Evolutionary conservation across 1,284 basidiomycete species (phyloP), one percentile per base, ranked within the genome.

Genomic region (Papiliotrema nemorosa): DNA sequence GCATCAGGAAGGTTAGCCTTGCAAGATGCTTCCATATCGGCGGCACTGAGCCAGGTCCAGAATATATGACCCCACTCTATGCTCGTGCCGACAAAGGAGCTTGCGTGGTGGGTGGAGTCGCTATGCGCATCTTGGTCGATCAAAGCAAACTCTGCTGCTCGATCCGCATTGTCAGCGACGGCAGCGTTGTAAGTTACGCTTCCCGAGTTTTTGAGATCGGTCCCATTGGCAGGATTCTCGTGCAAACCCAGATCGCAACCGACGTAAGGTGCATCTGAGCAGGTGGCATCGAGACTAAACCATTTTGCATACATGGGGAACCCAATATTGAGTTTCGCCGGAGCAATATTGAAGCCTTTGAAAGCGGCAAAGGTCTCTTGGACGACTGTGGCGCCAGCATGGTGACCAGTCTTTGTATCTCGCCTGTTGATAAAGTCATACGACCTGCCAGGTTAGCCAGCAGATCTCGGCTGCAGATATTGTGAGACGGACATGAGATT

Each of bases 221-320:
- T n/a, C 3, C 52, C 54, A 18, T 38, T 26, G 10, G 20, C n/a
- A 25, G 21, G 39, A 40, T 29, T 55, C 54, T 54, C 59, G 27
- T 43, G 42, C 3, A 24, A 12, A 10, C 52, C 54, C 50, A 67
- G 52, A 4, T 42, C 13, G 33, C 64, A 67, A 3, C 57, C 63
- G 38, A 64, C 45, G 9, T 54, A 53, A 7, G 54, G 29, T 14
- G 29, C 29, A 6, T 42, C 6, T 7, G 49, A 20, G 10, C 54
- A 48, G 4, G 45, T 13, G 33, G 51, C 55, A 16, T 38, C 16
- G 20, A 57, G 33, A 20, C 41, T 13, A 69, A 76, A 72, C 46
- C 46, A 64, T 49, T 64, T 67, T 26, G 63, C 60, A 42, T 63
- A 62, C 56, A 62, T 63, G 2, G 62, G 50, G 49, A 57, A 66